phyloP scores from a whole-genome alignment of 1,284 basidiomycete genomes.

The Austropuccinia psidii region DNA sequence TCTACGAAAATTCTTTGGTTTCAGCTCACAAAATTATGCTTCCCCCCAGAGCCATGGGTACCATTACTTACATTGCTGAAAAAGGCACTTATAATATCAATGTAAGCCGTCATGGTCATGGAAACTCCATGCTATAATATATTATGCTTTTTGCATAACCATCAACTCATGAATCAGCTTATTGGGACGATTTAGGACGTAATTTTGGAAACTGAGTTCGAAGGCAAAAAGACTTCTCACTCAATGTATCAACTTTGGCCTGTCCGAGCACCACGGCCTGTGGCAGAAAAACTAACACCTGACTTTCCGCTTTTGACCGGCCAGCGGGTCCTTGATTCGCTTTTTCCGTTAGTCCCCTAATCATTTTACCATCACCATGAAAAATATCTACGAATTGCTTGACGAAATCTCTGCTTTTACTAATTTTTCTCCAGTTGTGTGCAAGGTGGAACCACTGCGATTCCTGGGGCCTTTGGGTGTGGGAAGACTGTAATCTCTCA shows the following conservation, averaged over 20 bases:
- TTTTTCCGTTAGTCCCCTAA: conserved; percentile 70
- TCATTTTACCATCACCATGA: not conserved
- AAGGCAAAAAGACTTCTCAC: conserved; percentile 87
- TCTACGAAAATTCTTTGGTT: conserved; percentile 95
- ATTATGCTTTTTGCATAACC: not conserved
- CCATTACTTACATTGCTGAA: conserved; percentile 86
- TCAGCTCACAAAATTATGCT: conserved; percentile 97
- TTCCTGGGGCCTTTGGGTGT: conserved; percentile 98
- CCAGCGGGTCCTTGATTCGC: conserved; percentile 90
- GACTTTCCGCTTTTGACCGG: conserved; percentile 89
- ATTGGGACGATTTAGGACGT: conserved; percentile 82
- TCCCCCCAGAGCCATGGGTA: conserved; percentile 83
- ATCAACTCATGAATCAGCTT: not conserved
- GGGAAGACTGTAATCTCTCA: conserved; percentile 96
- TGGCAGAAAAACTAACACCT: conserved; percentile 86
- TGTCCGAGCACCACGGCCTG: conserved; percentile 92
- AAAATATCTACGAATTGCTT: not conserved
- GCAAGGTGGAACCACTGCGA: conserved; percentile 97
- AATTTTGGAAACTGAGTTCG: conserved; percentile 93
- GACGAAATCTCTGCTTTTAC: conserved; percentile 5
- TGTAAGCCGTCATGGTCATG: conserved; percentile 55
- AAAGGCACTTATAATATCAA: conserved; percentile 89
- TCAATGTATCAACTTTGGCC: conserved; percentile 98
- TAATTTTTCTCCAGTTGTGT: conserved; percentile 60
- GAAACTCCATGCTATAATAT: too few species aligned